Evolutionary conservation across 2,329 filamentous ascomycete genomes (phyloP).

Genomic region (Beauveria sp.): DNA sequence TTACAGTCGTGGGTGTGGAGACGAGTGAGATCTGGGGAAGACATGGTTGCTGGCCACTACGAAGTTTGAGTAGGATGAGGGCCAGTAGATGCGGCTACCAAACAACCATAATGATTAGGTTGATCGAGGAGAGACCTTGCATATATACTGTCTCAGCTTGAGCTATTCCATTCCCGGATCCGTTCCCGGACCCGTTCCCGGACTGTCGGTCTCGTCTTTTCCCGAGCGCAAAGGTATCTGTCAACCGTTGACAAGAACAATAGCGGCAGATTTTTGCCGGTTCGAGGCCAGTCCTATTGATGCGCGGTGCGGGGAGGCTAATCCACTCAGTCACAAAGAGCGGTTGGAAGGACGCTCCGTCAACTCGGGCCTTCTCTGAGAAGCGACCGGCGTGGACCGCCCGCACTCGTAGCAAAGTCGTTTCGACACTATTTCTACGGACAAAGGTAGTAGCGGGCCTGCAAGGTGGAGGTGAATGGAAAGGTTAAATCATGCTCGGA

Average conservation of each 20-base stretch:
- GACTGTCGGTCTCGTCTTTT: neutral
- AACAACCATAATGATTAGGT: neutral
- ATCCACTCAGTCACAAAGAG: neutral
- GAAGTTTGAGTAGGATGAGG: neutral
- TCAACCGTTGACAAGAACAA: neutral
- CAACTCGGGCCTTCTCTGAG: neutral
- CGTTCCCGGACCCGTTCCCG: neutral
- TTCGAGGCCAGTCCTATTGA: conserved; percentile 2
- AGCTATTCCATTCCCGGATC: neutral
- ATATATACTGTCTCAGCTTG: neutral
- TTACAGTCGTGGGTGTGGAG: conserved; percentile 17
- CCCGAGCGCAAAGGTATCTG: neutral
- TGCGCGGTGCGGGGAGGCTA: neutral
- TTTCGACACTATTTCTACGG: neutral
- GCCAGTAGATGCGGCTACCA: neutral
- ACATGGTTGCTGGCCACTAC: conserved; percentile 2
- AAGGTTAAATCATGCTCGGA: neutral
- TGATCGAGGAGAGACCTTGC: neutral
- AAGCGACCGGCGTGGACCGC: neutral
- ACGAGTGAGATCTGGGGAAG: conserved; percentile 7
- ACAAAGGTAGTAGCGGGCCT: neutral
- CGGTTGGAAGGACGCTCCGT: neutral
- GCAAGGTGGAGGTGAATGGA: neutral
- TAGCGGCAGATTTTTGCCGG: conserved; percentile 5
- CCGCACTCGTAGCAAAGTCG: neutral